These are phyloP conservation scores for Capsella bursapastoris DNA, from an alignment of 345 rosid species.

Conservation along the genomic window DNA sequence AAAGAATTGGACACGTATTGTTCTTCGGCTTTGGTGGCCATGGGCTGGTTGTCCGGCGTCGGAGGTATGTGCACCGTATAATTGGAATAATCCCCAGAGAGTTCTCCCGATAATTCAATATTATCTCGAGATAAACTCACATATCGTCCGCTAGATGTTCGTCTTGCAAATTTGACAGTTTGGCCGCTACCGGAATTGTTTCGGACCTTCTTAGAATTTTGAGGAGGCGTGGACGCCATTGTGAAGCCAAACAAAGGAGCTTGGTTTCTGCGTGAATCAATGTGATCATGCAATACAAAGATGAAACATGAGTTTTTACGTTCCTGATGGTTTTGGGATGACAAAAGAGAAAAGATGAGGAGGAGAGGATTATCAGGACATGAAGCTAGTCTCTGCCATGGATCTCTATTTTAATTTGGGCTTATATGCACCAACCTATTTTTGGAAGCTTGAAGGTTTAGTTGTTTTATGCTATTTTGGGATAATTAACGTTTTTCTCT, in stretches of 20 bases:
- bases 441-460: constrained; percentile 6
- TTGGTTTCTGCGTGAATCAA: constrained; percentile 22
- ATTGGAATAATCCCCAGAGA: constrained; percentile 80
- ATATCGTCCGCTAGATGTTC: constrained; percentile 96
- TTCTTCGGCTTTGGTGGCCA: constrained; percentile 84
- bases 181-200: constrained; percentile 68
- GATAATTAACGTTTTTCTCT: not conserved
- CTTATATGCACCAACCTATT: constrained; percentile 27
- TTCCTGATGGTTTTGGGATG: not conserved
- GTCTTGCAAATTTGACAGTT: constrained; percentile 83
- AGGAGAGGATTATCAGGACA: constrained; percentile 29
- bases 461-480: constrained; percentile 31
- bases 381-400: constrained; percentile 2
- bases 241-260: constrained; percentile 36
- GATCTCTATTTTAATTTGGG: constrained; percentile 24
- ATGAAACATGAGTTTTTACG: constrained; percentile 19
- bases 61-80: constrained; percentile 95
- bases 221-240: constrained; percentile 65
- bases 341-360: constrained; percentile 32
- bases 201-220: constrained; percentile 69
- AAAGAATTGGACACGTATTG: constrained; percentile 90
- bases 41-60: constrained; percentile 92
- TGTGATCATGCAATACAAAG: constrained; percentile 27
- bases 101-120: constrained; percentile 81
- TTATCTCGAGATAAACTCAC: constrained; percentile 85